phyloP scores from a whole-genome alignment of 768 basidiomycete genomes.

The Wakefieldia striispora region DNA sequence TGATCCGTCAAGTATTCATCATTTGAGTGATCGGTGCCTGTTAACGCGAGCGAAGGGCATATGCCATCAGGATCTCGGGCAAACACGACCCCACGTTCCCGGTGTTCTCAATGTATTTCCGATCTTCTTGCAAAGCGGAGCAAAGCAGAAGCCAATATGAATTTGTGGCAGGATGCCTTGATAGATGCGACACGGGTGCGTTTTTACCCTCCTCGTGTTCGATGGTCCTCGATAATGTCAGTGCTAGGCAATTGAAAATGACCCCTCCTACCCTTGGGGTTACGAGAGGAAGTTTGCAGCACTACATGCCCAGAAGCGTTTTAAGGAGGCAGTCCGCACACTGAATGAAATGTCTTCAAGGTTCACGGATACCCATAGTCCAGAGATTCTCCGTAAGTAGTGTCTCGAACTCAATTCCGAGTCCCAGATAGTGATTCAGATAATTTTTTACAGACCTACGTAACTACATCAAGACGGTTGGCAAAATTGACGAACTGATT shows the following conservation, averaged over 20 bases:
- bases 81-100: neutral
- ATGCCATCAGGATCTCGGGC: too few species aligned
- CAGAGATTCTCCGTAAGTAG: too few species aligned
- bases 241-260: constrained; percentile 2
- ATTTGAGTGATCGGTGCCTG: neutral
- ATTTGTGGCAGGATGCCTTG: constrained; percentile 1
- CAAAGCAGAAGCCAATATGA: neutral
- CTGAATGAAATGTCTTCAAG: neutral
- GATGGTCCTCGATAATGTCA: neutral
- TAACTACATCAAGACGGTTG: too few species aligned
- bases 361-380: neutral
- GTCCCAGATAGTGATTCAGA: too few species aligned
- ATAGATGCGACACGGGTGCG: constrained; percentile 5
- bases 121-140: constrained; percentile 11
- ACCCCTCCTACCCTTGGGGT: neutral
- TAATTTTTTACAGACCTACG: too few species aligned
- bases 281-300: constrained; percentile 3
- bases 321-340: neutral
- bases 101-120: neutral
- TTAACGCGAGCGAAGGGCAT: neutral
- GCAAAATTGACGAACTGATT: too few species aligned
- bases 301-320: neutral
- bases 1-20: neutral
- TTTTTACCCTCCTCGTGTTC: neutral
- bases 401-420: too few species aligned